phyloP scores from a whole-genome alignment of 2,329 filamentous ascomycete species.

The Chalara sp. region DNA sequence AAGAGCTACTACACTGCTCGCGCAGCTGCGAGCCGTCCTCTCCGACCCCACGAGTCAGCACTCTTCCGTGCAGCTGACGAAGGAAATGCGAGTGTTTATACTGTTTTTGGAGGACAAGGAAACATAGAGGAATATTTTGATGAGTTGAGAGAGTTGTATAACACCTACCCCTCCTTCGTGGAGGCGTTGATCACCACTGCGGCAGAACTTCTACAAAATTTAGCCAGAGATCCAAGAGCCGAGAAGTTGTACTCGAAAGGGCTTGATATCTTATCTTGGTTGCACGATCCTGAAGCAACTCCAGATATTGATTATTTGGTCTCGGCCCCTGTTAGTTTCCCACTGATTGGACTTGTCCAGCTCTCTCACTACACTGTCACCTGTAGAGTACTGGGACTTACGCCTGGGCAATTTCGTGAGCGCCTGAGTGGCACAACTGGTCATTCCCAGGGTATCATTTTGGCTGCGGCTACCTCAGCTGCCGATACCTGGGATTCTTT shows the following conservation, averaged over 20 bases:
- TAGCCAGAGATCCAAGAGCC: slow-evolving; percentile 76
- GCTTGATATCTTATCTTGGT: slow-evolving; percentile 90
- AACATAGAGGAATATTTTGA: slow-evolving; percentile 99
- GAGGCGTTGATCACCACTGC: slow-evolving; percentile 76
- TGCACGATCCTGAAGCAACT: slow-evolving; percentile 80
- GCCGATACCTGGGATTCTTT: slow-evolving; percentile 93
- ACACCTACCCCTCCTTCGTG: slow-evolving; percentile 85
- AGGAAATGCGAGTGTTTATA: slow-evolving; percentile 78
- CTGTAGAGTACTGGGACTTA: slow-evolving; percentile 82
- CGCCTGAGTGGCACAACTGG: slow-evolving; percentile 84
- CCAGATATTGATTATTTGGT: slow-evolving; percentile 93
- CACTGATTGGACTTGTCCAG: slow-evolving; percentile 92
- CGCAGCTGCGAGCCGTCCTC: slow-evolving; percentile 73
- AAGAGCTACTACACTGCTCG: slow-evolving; percentile 89
- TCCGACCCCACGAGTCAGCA: slow-evolving; percentile 90
- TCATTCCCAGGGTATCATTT: slow-evolving; percentile 93
- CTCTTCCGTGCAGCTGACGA: slow-evolving; percentile 84
- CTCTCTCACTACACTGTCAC: slow-evolving; percentile 93
- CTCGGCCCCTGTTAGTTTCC: slow-evolving; percentile 90
- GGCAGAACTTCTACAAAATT: slow-evolving; percentile 78
- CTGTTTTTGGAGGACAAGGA: slow-evolving; percentile 92
- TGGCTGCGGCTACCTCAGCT: slow-evolving; percentile 84
- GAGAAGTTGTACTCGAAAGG: slow-evolving; percentile 97
- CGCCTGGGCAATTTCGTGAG: slow-evolving; percentile 82
- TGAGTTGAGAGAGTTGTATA: slow-evolving; percentile 85